Base-by-base conservation (phyloP, 2,329 filamentous ascomycete genomes). In the Xylariaceae sp. region DNA sequence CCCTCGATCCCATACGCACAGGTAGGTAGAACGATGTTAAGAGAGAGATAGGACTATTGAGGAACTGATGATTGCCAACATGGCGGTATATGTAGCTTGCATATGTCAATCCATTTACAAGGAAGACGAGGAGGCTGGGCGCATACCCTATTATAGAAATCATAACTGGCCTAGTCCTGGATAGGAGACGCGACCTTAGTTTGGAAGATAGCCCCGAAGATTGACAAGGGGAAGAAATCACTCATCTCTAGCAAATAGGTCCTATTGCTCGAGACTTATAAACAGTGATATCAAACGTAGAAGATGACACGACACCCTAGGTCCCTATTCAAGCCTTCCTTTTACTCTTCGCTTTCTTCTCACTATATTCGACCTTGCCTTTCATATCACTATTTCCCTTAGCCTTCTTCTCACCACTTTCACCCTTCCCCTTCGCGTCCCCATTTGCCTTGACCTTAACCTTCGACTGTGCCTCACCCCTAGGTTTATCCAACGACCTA, bases 11-110 rank as follows among this genome's bases (percentile, higher is more conserved):
- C 3, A 80, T 93, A 72, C 82, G 91, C 59, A 82, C 75, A 45
- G 88, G 89, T 12, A 80, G 91, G 62, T 96, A 91, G 91, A 70
- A 79, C 19, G 90, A 96, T 70, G 69, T 91, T 54, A 82, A 86
- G 69, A 75, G 71, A 56, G 66, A 74, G 4, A 63, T 74, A n/a
- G 62, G 56, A 48, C 23, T 40, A 41, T 46, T 50, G 23, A 26
- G 23, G 23, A 9, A 26, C 9, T 26, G 4, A 26, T 26, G 9
- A 26, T 26, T 26, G 23, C 23, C 23, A 26, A 26, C 4, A 26
- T 26, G 23, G 23, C 9, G 23, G 9, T 9, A 26, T 26, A 9
- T 26, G 23, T n/a, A n/a, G n/a, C n/a, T n/a, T n/a, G n/a, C n/a
- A n/a, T n/a, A n/a, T n/a, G n/a, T n/a, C n/a, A n/a, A n/a, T n/a